Evolutionary conservation across 73 alveolate genomes (phyloP).

Genomic region (Symbiodinium pilosum): DNA sequence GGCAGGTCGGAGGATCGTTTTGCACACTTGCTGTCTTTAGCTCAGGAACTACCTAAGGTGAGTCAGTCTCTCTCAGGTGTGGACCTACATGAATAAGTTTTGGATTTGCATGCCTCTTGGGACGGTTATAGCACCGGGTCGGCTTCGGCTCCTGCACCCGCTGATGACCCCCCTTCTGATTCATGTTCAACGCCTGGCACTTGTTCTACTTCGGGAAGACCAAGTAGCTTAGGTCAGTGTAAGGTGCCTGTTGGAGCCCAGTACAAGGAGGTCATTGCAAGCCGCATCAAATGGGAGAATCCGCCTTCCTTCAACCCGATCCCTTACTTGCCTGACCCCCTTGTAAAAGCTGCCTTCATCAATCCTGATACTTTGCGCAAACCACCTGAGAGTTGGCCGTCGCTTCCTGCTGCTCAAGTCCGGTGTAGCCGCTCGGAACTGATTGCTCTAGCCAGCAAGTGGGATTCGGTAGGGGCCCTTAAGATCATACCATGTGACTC

Average conservation of each 20-base stretch:
- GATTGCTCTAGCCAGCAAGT: not conserved
- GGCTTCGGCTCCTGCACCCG: not conserved
- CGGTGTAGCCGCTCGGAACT: not conserved
- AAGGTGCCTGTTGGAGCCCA: not conserved
- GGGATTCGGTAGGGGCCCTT: not conserved
- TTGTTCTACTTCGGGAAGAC: not conserved
- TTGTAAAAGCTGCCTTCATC: not conserved
- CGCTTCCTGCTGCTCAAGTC: not conserved
- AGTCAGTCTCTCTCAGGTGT: not conserved
- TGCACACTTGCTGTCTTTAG: not conserved
- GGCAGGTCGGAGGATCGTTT: conserved; percentile 15
- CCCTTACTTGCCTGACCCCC: not conserved
- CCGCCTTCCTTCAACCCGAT: not conserved
- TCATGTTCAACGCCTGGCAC: not conserved
- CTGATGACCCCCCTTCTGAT: not conserved
- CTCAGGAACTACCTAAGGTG: not conserved
- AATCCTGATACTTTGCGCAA: not conserved
- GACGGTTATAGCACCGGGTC: not conserved
- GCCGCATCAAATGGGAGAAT: not conserved
- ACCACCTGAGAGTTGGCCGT: not conserved
- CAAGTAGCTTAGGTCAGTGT: not conserved
- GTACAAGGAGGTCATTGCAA: not conserved
- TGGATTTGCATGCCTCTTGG: not conserved
- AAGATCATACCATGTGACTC: not conserved
- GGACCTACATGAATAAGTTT: not conserved